Base-by-base conservation (phyloP, 805 yeast genomes). In the Kluyveromyces dobzhanskii region DNA sequence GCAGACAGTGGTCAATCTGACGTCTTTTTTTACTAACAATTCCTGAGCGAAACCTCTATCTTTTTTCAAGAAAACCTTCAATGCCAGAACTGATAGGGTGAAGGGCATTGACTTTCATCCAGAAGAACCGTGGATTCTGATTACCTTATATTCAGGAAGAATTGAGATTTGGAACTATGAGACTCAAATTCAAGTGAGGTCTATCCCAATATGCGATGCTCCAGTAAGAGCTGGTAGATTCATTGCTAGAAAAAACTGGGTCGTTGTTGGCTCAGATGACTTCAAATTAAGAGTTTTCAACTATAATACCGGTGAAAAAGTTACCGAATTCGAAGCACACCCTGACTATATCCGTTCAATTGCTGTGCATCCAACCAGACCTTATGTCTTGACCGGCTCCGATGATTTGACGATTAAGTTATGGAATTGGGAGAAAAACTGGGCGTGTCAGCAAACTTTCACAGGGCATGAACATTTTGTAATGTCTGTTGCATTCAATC, bases 101-200 rank as follows among this genome's bases (percentile, higher is more conserved):
- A 92, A 92, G 65, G 97, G 96, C 36, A 82, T 92, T 57, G 99
- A 92, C 65, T 84, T 92, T 71, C 99, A 92, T 62, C 98, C 98
- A 17, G 71, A 88, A 16, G 98, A 92, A 62, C 97, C 98, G 39
- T 90, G 97, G 97, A 78, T 87, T 38, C 70, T 87, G 54, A 80
- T 90, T 39, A 86, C 96, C n/a, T 70, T 85, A 43, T 87, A 85
- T 64, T 83, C 88, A 37, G 98, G 71, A 35, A 63, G 65, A 38
- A 78, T 86, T 40, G 97, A 88, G 65, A 85, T 90, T 57, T 86
- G 95, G 95, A 83, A 94, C 39, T 86, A 85, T 53, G 96, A 87
- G 55, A 85, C 97, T 6, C 56, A 61, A 54, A 65, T 86, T 23
- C 70, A 84, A 33, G 90, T 92, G 49, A 85, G 86, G 66, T 75